Evolutionary conservation across 1,284 basidiomycete genomes (phyloP), one percentile per base, ranked within the genome.

Genomic region (Sporisorium exsertum): DNA sequence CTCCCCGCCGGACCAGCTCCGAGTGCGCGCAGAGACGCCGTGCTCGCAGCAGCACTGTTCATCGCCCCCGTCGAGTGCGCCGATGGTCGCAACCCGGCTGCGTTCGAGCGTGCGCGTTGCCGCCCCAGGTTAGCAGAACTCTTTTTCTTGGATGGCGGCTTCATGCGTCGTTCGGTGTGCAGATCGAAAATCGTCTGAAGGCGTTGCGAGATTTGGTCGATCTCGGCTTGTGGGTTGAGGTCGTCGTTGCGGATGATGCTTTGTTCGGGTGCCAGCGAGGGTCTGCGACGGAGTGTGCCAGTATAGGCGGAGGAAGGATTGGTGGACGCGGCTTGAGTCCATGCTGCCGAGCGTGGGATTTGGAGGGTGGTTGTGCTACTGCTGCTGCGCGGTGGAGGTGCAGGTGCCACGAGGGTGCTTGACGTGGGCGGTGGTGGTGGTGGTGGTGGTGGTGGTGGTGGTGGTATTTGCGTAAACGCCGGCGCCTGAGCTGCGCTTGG

Each of bases 161-260:
- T 82, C 71, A 82, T 71, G 8, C 81, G 57, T 27, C 72, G 72
- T 35, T 72, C 63, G 3, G 81, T 81, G 42, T 82, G 81, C 33
- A 82, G 62, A 33, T 79, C 76, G 58, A 82, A 81, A 35, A 81
- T 80, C 29, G 72, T 69, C 51, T 73, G 64, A 2, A 81, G 65
- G 13, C 76, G 63, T 22, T 73, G 63, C 8, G 79, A 69, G 53
- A 79, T 67, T 26, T 74, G 77, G 10, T 71, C 50, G 24, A 64
- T 45, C 42, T 75, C 72, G 27, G 46, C 18, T 40, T 70, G 45
- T n/a, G 72, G 67, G 29, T 75, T 29, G 47, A 63, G 51, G n/a
- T 75, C 67, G 47, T 66, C 47, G 60, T 75, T 75, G 63, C 57
- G 63, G 32, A 75, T 75, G 67, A 75, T 75, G 64, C 72, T 75